These are phyloP conservation scores for Colletotrichum sp. DNA, from an alignment of 2,329 filamentous ascomycete genomes.

Conservation along the genomic window DNA sequence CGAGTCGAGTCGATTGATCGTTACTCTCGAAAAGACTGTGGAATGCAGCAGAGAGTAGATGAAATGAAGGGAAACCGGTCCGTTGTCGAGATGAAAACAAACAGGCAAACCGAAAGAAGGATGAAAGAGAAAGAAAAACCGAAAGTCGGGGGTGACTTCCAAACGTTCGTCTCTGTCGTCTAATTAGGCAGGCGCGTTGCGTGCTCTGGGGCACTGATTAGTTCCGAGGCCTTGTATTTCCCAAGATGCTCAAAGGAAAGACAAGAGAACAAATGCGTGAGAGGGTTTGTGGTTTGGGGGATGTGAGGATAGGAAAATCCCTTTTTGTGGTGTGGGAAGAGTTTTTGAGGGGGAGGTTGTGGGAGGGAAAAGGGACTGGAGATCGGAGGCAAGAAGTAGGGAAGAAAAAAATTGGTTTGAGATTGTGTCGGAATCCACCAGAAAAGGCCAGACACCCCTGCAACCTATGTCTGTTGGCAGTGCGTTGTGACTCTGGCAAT, in stretches of 20 bases:
- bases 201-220: conserved; percentile 24
- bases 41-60: conserved; percentile 12
- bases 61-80: conserved; percentile 25
- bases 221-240: conserved; percentile 28
- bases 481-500: neutral
- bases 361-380: conserved; percentile 30
- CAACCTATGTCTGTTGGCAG: conserved; percentile 7
- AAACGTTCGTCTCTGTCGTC: conserved; percentile 33
- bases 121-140: conserved; percentile 23
- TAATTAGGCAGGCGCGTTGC: conserved; percentile 26
- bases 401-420: conserved; percentile 38
- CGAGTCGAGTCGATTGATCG: neutral
- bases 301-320: conserved; percentile 25
- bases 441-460: conserved; percentile 32
- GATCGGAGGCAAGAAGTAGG: conserved; percentile 34
- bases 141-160: conserved; percentile 31
- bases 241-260: conserved; percentile 53
- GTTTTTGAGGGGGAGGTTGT: conserved; percentile 25
- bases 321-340: conserved; percentile 32
- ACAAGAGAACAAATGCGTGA: conserved; percentile 41
- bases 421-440: conserved; percentile 30
- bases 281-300: conserved; percentile 26
- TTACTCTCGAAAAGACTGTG: conserved; percentile 35
- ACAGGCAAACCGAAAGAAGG: conserved; percentile 21
- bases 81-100: conserved; percentile 20